These are phyloP conservation scores for Phaeosphaeriaceae sp. DNA, from an alignment of 2,329 filamentous ascomycete species.

Conservation along the genomic window DNA sequence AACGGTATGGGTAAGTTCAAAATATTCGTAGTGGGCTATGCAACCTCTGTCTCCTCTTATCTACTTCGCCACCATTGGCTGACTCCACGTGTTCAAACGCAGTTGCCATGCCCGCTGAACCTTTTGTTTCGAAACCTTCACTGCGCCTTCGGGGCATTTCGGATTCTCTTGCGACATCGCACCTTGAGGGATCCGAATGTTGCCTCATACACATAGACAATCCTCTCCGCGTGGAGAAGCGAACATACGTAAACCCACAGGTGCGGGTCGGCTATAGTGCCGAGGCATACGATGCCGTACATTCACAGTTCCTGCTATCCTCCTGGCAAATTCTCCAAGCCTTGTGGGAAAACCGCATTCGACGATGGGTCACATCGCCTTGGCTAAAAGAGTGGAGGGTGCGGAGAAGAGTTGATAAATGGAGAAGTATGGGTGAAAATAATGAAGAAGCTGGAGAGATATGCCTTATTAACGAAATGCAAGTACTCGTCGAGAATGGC, in stretches of 20 bases:
- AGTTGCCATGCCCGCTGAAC: constrained; percentile 18
- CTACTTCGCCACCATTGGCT: no score
- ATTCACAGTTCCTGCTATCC: background rate
- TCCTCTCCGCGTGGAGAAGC: constrained; percentile 50
- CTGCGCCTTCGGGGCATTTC: constrained; percentile 67
- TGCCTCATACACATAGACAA: constrained; percentile 78
- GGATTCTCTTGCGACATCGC: constrained; percentile 63
- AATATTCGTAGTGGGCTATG: no score
- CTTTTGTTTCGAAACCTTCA: constrained; percentile 22
- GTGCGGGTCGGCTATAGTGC: constrained; percentile 66
- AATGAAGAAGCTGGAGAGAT: no score
- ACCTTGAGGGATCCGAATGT: constrained; percentile 78
- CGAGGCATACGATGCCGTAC: constrained; percentile 20
- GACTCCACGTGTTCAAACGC: no score
- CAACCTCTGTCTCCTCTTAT: no score
- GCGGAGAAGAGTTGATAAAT: background rate
- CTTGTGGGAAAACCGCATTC: no score
- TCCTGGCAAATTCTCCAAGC: no score
- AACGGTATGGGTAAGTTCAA: constrained; percentile 71
- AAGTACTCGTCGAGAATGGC: constrained; percentile 34
- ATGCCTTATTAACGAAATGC: no score
- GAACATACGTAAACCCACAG: background rate
- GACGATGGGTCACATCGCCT: background rate
- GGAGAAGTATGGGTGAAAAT: background rate
- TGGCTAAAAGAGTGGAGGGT: background rate